Base-by-base conservation (phyloP, 1,284 basidiomycete genomes). In the Malassezia dermatis region DNA sequence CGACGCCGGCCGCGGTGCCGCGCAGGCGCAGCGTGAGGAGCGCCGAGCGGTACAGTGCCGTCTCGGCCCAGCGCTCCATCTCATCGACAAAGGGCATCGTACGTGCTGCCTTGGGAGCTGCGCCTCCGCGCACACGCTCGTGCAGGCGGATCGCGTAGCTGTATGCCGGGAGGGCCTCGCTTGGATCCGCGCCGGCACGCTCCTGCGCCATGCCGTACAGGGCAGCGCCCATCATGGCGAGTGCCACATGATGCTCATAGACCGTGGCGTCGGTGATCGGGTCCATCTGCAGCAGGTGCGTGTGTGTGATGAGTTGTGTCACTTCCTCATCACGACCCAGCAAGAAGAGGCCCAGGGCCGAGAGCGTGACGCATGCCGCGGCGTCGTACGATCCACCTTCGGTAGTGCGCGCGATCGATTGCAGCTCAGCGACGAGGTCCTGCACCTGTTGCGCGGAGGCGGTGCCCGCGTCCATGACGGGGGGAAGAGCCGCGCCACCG, bases 1-100 rank as follows among this genome's bases (percentile, higher is more conserved):
- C 65, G 23, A 67, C 48, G 37, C 59, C 65, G 27, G 63, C 57
- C 15, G 58, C 41, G 0, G 53, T 52, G 48, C 66, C 65, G 35
- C 58, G 55, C 17, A 56, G 53, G 15, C 65, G 62, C 44, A 73
- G 58, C 27, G 64, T 65, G 21, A 72, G 60, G 2, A 74, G 59
- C 13, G 69, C 64, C 24, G 64, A 65, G 49, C 69, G 65, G 58
- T 74, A 74, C 23, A 74, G 63, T 0, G 71, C 71, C 10, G 52
- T 52, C 60, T 72, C 71, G 31, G 53, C 61, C 71, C 71, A 74
- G 42, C 64, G 56, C 58, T 72, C 71, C 47, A 71, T 62, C 56
- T 73, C 71, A 49, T 71, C 70, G 19, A 65, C 62, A 24, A 51
- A 47, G 15, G 62, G 64, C 45, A 65, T 30, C n/a, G 66, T 68